Evolutionary conservation across 1,284 basidiomycete species (phyloP), one percentile per base, ranked within the genome.

Genomic region (Leccinum pachyderme): DNA sequence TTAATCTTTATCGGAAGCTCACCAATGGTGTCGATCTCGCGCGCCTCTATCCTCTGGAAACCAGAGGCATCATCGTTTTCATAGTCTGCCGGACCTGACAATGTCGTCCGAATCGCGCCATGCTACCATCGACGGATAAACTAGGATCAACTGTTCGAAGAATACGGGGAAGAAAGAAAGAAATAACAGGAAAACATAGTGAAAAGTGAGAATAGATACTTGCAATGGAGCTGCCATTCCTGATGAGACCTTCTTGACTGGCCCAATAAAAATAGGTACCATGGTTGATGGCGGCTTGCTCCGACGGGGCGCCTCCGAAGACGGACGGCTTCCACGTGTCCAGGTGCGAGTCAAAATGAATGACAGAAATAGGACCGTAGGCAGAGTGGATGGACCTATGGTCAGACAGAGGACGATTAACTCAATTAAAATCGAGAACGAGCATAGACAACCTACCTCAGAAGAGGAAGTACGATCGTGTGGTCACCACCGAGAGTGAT

Each of bases 221-320:
- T 87, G 84, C 87, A 84, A 89, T 91, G 67, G 89, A 92, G 49
- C 83, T 81, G 61, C 88, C 88, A 59, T 90, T 89, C 61, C 74
- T 79, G 58, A 91, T 84, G 41, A 91, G 71, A 5, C 89, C 88
- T 67, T 91, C 89, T 63, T 84, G 77, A 59, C 82, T 82, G 3
- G 89, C 89, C 80, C 84, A 87, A 68, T 87, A 89, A 68, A 90
- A 90, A 72, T 88, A 89, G 6, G 87, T 89, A 18, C 87, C 87
- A 53, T 89, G 87, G 59, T 87, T 89, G 61, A 89, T 83, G 31
- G 82, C 81, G 1, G 85, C 85, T 57, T 85, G 83, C 0, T 77
- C 75, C 24, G 83, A 83, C 4, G 85, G 86, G 2, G 84, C 82
- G 5, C 85, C 86, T 22, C 86, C 85, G 63, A 88, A 88, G 11